Evolutionary conservation across 2,329 filamentous ascomycete genomes (phyloP).

Genomic region (Cryphonectria radicalis): DNA sequence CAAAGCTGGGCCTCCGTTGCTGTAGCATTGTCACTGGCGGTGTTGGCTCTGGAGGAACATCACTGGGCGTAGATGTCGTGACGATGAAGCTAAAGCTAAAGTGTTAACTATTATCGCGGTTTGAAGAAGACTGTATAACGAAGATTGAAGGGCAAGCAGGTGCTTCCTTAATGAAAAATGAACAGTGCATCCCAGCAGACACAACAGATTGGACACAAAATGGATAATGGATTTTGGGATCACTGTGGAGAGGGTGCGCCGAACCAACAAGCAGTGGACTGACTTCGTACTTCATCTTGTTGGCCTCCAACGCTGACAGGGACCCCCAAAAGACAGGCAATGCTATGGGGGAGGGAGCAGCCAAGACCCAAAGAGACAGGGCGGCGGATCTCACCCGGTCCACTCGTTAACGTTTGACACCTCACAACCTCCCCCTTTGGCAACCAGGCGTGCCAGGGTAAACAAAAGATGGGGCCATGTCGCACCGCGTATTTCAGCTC

Average conservation of each 20-base stretch:
- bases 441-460: not conserved
- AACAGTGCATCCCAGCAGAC: not conserved
- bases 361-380: not conserved
- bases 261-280: not conserved
- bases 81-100: no score
- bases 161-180: not conserved
- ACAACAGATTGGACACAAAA: no score
- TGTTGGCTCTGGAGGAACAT: not conserved
- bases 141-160: not conserved
- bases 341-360: not conserved
- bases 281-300: not conserved
- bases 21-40: constrained; percentile 3
- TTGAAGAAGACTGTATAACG: not conserved
- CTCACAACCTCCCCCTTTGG: not conserved
- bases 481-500: not conserved
- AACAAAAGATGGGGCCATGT: not conserved
- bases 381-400: constrained; percentile 2
- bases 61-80: not conserved
- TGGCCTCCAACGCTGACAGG: not conserved
- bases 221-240: not conserved
- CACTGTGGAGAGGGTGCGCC: not conserved
- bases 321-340: not conserved
- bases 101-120: no score
- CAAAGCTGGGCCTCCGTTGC: constrained; percentile 12
- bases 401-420: constrained; percentile 8